phyloP scores from a whole-genome alignment of 2,329 filamentous ascomycete species.

The Dactylellina haptotyla region DNA sequence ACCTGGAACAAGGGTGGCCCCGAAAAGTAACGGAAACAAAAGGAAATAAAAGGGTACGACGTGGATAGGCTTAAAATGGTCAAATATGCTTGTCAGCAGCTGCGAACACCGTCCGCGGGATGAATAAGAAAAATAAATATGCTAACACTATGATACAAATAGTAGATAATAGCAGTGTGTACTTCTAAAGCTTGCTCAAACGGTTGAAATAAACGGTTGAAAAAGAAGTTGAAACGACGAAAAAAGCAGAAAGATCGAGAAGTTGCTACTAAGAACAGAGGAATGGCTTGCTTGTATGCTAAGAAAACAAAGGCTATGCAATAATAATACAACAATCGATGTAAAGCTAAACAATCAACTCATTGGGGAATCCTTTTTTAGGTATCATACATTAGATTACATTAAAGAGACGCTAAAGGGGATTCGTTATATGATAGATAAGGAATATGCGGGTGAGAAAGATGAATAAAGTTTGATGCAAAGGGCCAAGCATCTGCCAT shows the following conservation, averaged over 20 bases:
- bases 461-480: not conserved
- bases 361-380: slow-evolving; percentile 11
- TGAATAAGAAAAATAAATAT: not conserved
- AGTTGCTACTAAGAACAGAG: too few relatives aligned
- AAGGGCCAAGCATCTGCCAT: not conserved
- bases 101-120: slow-evolving; percentile 2
- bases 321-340: not conserved
- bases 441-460: not conserved
- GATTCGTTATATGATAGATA: slow-evolving; percentile 4
- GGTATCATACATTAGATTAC: slow-evolving; percentile 17
- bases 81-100: not conserved
- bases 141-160: slow-evolving; percentile 9
- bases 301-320: not conserved
- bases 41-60: not conserved
- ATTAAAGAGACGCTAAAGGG: slow-evolving; percentile 13
- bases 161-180: not conserved
- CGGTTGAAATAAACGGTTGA: not conserved
- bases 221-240: not conserved
- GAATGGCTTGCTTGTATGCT: not conserved
- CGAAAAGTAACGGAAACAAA: not conserved
- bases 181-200: too few relatives aligned
- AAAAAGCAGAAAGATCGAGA: not conserved
- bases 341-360: slow-evolving; percentile 1
- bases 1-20: not conserved
- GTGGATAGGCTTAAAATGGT: too few relatives aligned